A percentile compares a stretch with the other conserved stretches of the same genome.
phyloP scores from a whole-genome alignment of 306 rosid genomes.

The Sicyos edulis region DNA sequence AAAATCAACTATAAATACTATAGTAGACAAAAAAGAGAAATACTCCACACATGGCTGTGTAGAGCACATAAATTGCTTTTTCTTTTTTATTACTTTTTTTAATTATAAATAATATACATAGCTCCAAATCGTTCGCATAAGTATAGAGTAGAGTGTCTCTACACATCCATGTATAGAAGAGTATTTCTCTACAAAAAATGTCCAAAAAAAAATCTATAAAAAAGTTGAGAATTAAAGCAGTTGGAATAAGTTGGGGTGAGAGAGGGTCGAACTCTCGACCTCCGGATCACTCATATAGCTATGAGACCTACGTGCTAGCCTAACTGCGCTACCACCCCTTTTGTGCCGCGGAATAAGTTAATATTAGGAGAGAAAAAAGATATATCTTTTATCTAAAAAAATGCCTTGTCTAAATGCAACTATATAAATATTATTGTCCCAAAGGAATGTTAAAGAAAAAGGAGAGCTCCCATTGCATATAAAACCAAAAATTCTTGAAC shows the following conservation, averaged over 20 bases:
- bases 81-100: too few species aligned
- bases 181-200: neutral
- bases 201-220: neutral
- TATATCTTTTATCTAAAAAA: neutral
- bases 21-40: too few species aligned
- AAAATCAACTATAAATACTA: neutral
- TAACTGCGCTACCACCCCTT: neutral
- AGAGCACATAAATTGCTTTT: too few species aligned
- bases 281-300: neutral
- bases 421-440: neutral
- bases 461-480: conserved; percentile 9
- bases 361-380: neutral
- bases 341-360: too few species aligned
- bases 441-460: neutral
- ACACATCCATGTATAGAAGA: too few species aligned
- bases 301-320: conserved; percentile 12
- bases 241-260: too few species aligned
- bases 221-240: neutral
- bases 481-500: neutral
- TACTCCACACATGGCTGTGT: too few species aligned
- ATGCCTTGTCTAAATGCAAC: neutral
- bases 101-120: too few species aligned
- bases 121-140: too few species aligned
- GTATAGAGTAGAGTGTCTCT: too few species aligned
- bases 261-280: conserved; percentile 15